Evolutionary conservation across 345 rosid genomes (phyloP).

Genomic region (Gossypium anomalum): DNA sequence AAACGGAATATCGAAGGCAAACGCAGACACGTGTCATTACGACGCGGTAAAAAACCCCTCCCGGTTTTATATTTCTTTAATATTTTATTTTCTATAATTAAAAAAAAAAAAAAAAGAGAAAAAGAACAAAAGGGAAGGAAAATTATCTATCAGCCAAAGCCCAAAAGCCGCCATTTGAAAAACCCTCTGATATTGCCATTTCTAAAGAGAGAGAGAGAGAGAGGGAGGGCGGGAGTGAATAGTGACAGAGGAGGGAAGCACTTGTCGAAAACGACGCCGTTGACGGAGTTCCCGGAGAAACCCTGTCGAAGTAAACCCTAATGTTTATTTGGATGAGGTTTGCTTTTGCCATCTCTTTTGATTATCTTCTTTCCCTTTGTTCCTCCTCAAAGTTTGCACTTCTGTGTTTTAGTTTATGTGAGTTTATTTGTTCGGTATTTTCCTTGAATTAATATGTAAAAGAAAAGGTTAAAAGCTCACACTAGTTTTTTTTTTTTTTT

Average conservation of each 20-base stretch:
- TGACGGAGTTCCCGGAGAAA: neutral
- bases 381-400: neutral
- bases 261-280: conserved; percentile 15
- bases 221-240: neutral
- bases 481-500: neutral
- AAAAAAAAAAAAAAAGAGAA: accelerated
- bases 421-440: neutral
- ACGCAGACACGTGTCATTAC: neutral
- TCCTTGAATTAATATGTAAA: neutral
- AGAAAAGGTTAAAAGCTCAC: neutral
- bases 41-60: neutral
- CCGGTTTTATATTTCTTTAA: neutral
- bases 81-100: neutral
- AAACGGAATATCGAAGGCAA: neutral
- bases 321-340: conserved; percentile 10
- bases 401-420: neutral
- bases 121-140: neutral
- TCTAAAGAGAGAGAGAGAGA: neutral
- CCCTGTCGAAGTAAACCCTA: neutral
- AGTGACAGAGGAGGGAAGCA: conserved; percentile 1
- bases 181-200: neutral
- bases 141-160: neutral
- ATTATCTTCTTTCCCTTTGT: neutral
- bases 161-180: conserved; percentile 20
- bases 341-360: neutral